phyloP scores from a whole-genome alignment of 148 eudicot genomes.

The Rhododendron mucronatum region DNA sequence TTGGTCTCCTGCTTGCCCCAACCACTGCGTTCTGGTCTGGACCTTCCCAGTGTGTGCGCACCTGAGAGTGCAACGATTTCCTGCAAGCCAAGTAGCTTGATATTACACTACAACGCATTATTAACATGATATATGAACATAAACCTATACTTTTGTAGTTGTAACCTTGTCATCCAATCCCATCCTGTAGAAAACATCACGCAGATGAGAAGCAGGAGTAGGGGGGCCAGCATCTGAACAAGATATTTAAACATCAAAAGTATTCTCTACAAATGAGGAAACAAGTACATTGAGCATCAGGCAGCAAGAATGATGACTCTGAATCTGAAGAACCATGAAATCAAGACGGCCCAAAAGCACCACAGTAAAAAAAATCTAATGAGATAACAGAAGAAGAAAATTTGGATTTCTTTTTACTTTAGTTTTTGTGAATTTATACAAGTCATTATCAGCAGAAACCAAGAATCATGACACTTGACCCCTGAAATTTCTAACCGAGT shows the following conservation, averaged over 20 bases:
- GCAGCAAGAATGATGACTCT: not conserved
- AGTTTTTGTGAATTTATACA: not conserved
- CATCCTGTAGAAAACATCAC: conserved; percentile 92
- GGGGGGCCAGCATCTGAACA: conserved; percentile 92
- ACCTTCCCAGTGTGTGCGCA: conserved; percentile 95
- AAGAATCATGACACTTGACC: not conserved
- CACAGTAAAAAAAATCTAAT: not conserved
- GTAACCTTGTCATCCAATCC: conserved; percentile 85
- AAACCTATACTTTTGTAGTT: not conserved
- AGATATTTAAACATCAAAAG: conserved; percentile 6
- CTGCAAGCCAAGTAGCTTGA: conserved; percentile 35
- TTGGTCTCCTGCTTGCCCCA: conserved; percentile 99
- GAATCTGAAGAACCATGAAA: not conserved
- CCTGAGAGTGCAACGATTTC: conserved; percentile 98
- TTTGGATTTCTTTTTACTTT: not conserved
- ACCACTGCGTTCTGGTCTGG: conserved; percentile 98
- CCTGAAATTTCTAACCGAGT: not conserved
- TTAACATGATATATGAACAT: not conserved
- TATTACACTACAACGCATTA: conserved; percentile 13
- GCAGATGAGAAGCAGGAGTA: conserved; percentile 91
- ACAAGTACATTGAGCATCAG: not conserved
- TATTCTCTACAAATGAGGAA: not conserved
- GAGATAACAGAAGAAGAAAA: not conserved
- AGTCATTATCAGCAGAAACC: not conserved
- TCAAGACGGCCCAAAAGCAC: not conserved